phyloP scores from a whole-genome alignment of 495 filamentous ascomycete genomes.

The Aspergillus homomorphus region DNA sequence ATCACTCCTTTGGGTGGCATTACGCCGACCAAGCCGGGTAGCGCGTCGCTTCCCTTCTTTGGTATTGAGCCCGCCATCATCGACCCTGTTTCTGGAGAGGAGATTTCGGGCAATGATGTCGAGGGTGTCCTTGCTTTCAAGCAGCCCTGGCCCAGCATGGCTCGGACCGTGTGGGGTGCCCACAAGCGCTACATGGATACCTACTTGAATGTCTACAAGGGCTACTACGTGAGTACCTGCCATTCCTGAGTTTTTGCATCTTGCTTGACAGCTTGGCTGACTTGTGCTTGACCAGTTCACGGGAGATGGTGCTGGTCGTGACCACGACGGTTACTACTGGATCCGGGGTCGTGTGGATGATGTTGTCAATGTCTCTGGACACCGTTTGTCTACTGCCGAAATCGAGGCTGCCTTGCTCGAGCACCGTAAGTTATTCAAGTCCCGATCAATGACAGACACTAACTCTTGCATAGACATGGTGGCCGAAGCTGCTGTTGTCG shows the following conservation, averaged over 20 bases:
- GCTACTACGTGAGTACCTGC: conserved; percentile 79
- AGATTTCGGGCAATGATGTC: conserved; percentile 94
- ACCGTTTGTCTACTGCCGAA: conserved; percentile 94
- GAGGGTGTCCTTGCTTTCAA: conserved; percentile 98
- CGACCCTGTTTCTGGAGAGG: conserved; percentile 91
- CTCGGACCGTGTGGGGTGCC: conserved; percentile 94
- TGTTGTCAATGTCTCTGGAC: conserved; percentile 95
- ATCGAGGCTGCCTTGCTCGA: conserved; percentile 96
- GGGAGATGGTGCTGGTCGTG: conserved; percentile 92
- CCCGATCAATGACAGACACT: conserved; percentile 2
- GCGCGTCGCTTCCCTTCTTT: conserved; percentile 73
- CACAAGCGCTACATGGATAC: conserved; percentile 99
- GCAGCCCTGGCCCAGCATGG: conserved; percentile 98
- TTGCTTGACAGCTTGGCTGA: conserved; percentile 3
- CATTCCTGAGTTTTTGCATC: not conserved
- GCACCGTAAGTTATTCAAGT: conserved; percentile 56
- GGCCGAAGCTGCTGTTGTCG: conserved; percentile 94
- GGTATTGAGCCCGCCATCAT: conserved; percentile 98
- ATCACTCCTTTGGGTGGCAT: conserved; percentile 57
- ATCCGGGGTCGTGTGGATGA: conserved; percentile 98
- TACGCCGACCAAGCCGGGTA: conserved; percentile 56
- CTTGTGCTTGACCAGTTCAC: conserved; percentile 67
- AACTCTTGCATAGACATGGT: conserved; percentile 45
- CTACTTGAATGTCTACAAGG: conserved; percentile 96
- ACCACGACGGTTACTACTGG: conserved; percentile 99